Evolutionary conservation across 2,329 filamentous ascomycete species (phyloP), one percentile per base, ranked within the genome.

Genomic region (Trichoderma cornu-damae): DNA sequence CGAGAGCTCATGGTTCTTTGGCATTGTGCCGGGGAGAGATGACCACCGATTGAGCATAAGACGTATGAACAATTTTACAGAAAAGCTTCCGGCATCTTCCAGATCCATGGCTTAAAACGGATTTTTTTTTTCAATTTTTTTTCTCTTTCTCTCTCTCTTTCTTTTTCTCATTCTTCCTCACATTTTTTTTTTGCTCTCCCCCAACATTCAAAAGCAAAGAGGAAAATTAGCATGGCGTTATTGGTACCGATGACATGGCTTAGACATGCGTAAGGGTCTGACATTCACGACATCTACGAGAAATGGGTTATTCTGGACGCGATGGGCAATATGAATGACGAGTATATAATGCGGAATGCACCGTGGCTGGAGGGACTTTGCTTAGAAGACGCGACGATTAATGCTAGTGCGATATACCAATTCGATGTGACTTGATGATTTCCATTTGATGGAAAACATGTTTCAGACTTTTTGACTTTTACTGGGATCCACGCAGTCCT

Each of bases 1-100:
- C 57, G 79, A 78, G 70, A 81, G 76, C 28, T 65, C 74, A 53
- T 84, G 81, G 81, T 74, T 71, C 53, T 77, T 84, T 59, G 76
- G 77, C 37, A 68, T 75, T 42, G 64, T 69, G 44, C 64, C 70
- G 2, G 63, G 78, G 65, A 60, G 71, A 57, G 73, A 73, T 50
- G 74, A 76, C 60, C 71, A 70, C 16, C 68, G 72, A 16, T 62
- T 78, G 8, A 78, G 77, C 24, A 72, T 80, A 5, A 69, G 77
- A 48, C 70, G 75, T 30, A 68, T 77, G 59, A 72, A 72, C 61
- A 68, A 71, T 52, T 79, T 75, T 61, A 79, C 78, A 1, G 77
- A 79, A 67, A 75, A 72, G 65, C 57, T 61, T 57, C 60, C 60
- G 55, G 61, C 64, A 59, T 61, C 62, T 26, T 59, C 61, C 16